Conservation (phyloP, 1,139 yeast genomes). For the Pichia sp. region DNA sequence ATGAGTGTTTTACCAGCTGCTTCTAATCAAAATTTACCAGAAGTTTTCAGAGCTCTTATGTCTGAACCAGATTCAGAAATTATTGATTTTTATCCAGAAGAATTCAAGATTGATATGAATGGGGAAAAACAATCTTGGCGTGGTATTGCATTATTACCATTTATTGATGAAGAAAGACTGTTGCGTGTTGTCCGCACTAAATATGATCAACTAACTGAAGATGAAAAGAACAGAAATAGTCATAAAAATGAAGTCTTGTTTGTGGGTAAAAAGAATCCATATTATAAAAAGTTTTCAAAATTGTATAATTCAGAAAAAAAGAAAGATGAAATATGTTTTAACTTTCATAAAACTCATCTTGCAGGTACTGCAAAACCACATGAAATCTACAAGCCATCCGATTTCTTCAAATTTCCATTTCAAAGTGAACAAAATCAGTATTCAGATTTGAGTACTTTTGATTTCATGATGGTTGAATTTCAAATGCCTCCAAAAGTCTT, state of each 20-base stretch:
- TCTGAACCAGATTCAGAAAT: constrained; percentile 73
- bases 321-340: constrained; percentile 34
- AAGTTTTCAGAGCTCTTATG: constrained; percentile 78
- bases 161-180: constrained; percentile 77
- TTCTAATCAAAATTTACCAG: constrained; percentile 86
- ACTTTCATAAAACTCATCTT: constrained; percentile 48
- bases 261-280: constrained; percentile 51
- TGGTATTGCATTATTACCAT: constrained; percentile 85
- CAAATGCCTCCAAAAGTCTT: constrained; percentile 49
- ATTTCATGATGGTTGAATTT: constrained; percentile 54
- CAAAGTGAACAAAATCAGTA: constrained; percentile 41
- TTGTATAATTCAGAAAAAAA: constrained; percentile 27
- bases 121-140: constrained; percentile 96
- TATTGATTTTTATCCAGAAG: constrained; percentile 85
- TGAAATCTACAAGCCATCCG: constrained; percentile 41
- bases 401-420: constrained; percentile 53
- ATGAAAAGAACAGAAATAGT: constrained; percentile 66
- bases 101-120: constrained; percentile 88
- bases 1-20: constrained; percentile 98
- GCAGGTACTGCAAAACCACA: constrained; percentile 56
- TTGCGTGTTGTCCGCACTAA: constrained; percentile 59
- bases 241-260: constrained; percentile 56
- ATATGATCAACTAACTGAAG: constrained; percentile 57
- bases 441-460: constrained; percentile 50
- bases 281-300: constrained; percentile 35